phyloP scores from a whole-genome alignment of 2,329 filamentous ascomycete genomes.

The Fusarium algeriense region DNA sequence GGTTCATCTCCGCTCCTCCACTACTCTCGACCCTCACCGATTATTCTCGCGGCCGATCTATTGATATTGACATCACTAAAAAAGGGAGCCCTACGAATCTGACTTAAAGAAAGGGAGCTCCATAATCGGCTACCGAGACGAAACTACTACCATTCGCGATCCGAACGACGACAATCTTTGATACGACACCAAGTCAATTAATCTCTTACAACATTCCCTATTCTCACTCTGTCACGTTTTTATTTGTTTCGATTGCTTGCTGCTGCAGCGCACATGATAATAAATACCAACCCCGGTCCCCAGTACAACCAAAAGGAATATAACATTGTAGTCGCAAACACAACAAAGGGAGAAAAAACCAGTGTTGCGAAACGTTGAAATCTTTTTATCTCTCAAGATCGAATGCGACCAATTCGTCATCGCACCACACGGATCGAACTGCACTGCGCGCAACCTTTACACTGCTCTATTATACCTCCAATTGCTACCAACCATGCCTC shows the following conservation, averaged over 20 bases:
- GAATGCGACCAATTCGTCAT: slow-evolving; percentile 17
- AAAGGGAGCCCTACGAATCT: slow-evolving; percentile 15
- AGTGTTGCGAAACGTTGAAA: slow-evolving; percentile 1
- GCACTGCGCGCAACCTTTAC: slow-evolving; percentile 21
- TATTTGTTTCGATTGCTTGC: slow-evolving; percentile 22
- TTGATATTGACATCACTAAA: slow-evolving; percentile 40
- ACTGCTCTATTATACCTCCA: slow-evolving; percentile 23
- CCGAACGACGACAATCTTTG: slow-evolving; percentile 11
- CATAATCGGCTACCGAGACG: slow-evolving; percentile 25
- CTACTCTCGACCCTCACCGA: slow-evolving; percentile 33
- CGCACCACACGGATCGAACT: slow-evolving; percentile 5
- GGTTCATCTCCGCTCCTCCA: slow-evolving; percentile 34
- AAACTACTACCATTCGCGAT: slow-evolving; percentile 18
- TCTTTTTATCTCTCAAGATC: neutral
- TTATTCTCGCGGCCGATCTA: slow-evolving; percentile 36
- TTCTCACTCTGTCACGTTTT: slow-evolving; percentile 1
- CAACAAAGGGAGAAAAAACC: slow-evolving; percentile 18
- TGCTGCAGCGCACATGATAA: slow-evolving; percentile 33
- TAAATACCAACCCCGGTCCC: slow-evolving; percentile 27
- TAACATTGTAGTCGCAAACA: slow-evolving; percentile 29
- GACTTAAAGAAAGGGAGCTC: slow-evolving; percentile 31
- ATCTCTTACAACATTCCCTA: slow-evolving; percentile 17
- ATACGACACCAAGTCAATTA: slow-evolving; percentile 9
- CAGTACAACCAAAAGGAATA: slow-evolving; percentile 37
- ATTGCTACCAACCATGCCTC: slow-evolving; percentile 53